Conservation (phyloP, 139 green algal species). For the Parachlorella kessleri region DNA sequence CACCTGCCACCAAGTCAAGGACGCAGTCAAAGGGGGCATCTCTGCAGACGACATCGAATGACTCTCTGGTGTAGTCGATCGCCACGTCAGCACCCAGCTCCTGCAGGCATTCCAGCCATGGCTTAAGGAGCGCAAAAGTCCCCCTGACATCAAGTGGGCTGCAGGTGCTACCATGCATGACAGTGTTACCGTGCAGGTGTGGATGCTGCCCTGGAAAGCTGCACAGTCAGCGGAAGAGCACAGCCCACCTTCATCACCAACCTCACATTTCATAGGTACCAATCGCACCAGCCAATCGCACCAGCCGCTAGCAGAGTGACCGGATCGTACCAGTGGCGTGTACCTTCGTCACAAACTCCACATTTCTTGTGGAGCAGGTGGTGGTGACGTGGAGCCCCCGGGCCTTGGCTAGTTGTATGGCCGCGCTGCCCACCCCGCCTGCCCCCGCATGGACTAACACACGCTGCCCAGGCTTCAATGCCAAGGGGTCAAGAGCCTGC, state of each 20-base stretch:
- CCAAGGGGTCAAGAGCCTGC: neutral
- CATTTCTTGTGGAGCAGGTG: slow-evolving; percentile 56
- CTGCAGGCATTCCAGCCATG: no score
- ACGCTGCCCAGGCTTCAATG: slow-evolving; percentile 15
- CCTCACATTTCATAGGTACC: no score
- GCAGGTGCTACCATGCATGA: no score
- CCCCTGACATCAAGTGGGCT: no score
- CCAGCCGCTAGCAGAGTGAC: no score
- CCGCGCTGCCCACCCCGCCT: slow-evolving; percentile 45
- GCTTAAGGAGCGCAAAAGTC: no score
- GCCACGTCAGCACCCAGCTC: slow-evolving; percentile 56
- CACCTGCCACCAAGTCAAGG: slow-evolving; percentile 7
- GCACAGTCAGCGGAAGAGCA: no score
- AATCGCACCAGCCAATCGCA: no score
- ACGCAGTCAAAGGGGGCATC: neutral
- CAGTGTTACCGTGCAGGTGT: no score
- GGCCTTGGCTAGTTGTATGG: slow-evolving; percentile 40
- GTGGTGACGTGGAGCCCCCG: slow-evolving; percentile 52
- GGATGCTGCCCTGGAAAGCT: no score
- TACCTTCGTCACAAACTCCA: slow-evolving; percentile 45
- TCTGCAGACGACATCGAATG: slow-evolving; percentile 6
- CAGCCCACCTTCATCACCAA: no score
- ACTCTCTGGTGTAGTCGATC: slow-evolving; percentile 64
- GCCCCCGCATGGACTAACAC: slow-evolving; percentile 46
- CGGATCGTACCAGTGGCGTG: no score